Evolutionary conservation across 371 early-diverging fungal species (phyloP), one percentile per base, ranked within the genome.

Genomic region (Mortierella sp.): DNA sequence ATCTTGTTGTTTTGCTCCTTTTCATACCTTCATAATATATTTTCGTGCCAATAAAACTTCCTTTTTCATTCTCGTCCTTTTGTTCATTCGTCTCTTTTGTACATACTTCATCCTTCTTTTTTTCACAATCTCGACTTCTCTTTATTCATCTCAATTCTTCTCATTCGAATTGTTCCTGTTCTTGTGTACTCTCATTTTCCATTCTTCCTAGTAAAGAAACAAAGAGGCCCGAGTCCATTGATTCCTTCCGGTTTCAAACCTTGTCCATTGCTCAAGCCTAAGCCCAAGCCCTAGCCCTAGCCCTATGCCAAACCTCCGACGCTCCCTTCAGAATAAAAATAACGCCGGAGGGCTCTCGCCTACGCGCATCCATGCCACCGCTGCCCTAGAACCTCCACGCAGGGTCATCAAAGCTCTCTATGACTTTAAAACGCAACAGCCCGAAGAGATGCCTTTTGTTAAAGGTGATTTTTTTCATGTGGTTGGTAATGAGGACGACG

Each of bases 391-490:
- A 9, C 82, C 92, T 22, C 96, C 96, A 1, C 94, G 93, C 77
- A 95, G 93, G 74, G 93, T 96, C 75, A 92, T 96, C 83, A 93
- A 91, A 67, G 95, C 96, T 12, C 83, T 90, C 22, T 89, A 88
- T 69, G 90, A 92, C 84, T 95, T 94, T 72, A 82, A 85, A 22
- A 90, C 93, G 7, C 82, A 86, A 61, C 86, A 84, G 43, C 84
- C 85, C 31, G 87, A 89, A 28, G 95, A 96, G 77, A 85, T 97
- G 3, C 90, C 93, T 15, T 97, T 96, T 76, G 67, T 83, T 49
- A 87, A 87, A 58, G 97, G 96, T 59, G 97, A 97, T 69, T 96
- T 96, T 75, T 96, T 96, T 85, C 94, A 94, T 83, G 97, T 97
- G 22, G 87, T 92, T 29, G 93, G 92, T 45, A 89, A 91, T 82